A percentile compares a stretch with the other conserved stretches of the same genome.
These are phyloP conservation scores for Brassica hybrid DNA, from an alignment of 441 rosid genomes.

Conservation along the genomic window DNA sequence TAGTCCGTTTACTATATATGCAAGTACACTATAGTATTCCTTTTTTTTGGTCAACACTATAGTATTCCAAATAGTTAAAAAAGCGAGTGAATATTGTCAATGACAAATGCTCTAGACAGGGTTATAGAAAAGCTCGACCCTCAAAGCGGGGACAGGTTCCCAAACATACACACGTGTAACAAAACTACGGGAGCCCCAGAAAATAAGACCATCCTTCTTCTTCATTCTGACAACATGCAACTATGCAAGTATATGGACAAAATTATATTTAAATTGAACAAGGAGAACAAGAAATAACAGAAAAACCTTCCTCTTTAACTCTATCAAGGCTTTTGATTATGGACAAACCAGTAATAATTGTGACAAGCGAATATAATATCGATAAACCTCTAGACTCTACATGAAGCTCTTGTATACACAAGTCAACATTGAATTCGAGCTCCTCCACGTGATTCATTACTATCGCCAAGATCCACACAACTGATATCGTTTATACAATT, in stretches of 20 bases:
- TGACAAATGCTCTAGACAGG: slow-evolving; percentile 1
- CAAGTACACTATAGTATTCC: background rate
- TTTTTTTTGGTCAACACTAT: background rate
- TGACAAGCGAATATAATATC: slow-evolving; percentile 11
- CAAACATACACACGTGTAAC: slow-evolving; percentile 27
- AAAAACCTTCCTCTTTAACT: slow-evolving; percentile 21
- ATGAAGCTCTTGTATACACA: background rate
- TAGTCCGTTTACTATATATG: background rate
- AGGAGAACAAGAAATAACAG: slow-evolving; percentile 14
- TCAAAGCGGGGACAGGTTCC: slow-evolving; percentile 44
- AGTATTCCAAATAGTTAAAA: background rate
- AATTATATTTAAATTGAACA: background rate
- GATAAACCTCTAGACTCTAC: slow-evolving; percentile 27
- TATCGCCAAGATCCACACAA: slow-evolving; percentile 16
- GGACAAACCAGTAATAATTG: slow-evolving; percentile 25
- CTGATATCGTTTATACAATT: slow-evolving; percentile 2
- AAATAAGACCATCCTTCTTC: slow-evolving; percentile 22
- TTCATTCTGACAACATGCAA: slow-evolving; percentile 38
- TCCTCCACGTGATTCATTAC: slow-evolving; percentile 33
- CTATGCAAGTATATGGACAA: background rate
- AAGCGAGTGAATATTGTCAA: background rate
- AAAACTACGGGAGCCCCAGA: slow-evolving; percentile 17
- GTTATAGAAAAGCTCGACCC: slow-evolving; percentile 42
- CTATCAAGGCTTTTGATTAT: slow-evolving; percentile 4
- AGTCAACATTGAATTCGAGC: background rate